Evolutionary conservation across 192 early-diverging fungal genomes (phyloP).

Genomic region (Endogone sp.): DNA sequence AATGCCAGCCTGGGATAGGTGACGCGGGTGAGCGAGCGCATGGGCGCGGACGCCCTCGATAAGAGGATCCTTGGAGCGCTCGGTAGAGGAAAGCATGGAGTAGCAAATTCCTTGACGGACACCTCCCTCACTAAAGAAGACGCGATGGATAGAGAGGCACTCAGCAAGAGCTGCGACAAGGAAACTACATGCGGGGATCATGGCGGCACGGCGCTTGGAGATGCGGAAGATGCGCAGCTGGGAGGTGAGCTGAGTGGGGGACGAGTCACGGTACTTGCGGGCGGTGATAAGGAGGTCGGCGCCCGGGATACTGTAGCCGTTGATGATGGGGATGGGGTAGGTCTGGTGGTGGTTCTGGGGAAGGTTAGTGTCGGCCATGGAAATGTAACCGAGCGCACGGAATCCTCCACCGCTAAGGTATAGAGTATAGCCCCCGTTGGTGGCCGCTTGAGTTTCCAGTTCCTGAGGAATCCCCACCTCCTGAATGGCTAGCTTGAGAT

Average conservation of each 20-base stretch:
- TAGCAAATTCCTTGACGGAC: conserved; percentile 55
- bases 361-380: conserved; percentile 34
- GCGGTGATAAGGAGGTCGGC: conserved; percentile 32
- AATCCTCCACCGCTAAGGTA: conserved; percentile 56
- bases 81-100: conserved; percentile 25
- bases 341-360: neutral
- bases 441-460: conserved; percentile 14
- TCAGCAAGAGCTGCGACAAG: conserved; percentile 42
- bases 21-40: conserved; percentile 15
- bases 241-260: conserved; percentile 20
- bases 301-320: conserved; percentile 42
- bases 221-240: conserved; percentile 43
- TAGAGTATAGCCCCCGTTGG: conserved; percentile 29
- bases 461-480: conserved; percentile 11
- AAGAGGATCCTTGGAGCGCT: conserved; percentile 43
- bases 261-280: conserved; percentile 26
- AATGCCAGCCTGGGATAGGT: conserved; percentile 11
- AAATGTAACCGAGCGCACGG: conserved; percentile 47
- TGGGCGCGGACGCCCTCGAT: conserved; percentile 36
- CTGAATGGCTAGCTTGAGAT: conserved; percentile 33
- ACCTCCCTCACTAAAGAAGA: conserved; percentile 55
- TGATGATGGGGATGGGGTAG: conserved; percentile 54
- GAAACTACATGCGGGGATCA: conserved; percentile 50
- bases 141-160: conserved; percentile 28
- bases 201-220: conserved; percentile 47